Evolutionary conservation across 441 rosid species (phyloP).

Genomic region (Capsella rubella): DNA sequence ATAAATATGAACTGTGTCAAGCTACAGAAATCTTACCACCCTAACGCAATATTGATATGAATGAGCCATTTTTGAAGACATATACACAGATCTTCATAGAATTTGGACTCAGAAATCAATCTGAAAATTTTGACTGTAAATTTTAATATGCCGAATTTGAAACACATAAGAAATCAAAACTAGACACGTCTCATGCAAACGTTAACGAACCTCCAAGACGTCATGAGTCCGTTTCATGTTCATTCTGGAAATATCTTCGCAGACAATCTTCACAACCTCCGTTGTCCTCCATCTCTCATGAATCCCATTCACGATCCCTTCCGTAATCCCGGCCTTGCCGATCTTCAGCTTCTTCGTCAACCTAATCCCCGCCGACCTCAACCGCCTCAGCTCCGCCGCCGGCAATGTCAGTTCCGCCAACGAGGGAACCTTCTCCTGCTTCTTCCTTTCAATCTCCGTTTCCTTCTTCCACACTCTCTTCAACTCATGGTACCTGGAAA

Average conservation of each 20-base stretch:
- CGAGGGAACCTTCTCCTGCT: constrained; percentile 65
- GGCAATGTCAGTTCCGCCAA: constrained; percentile 82
- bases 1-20: constrained; percentile 16
- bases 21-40: neutral
- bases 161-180: neutral
- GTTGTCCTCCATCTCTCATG: constrained; percentile 94
- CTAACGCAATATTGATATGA: neutral
- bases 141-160: neutral
- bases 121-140: neutral
- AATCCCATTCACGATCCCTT: constrained; percentile 95
- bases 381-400: constrained; percentile 65
- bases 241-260: constrained; percentile 81
- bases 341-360: constrained; percentile 76
- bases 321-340: constrained; percentile 95
- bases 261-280: constrained; percentile 86
- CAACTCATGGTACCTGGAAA: constrained; percentile 67
- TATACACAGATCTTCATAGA: neutral
- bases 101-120: neutral
- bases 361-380: constrained; percentile 71
- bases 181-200: neutral
- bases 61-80: neutral
- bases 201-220: constrained; percentile 78
- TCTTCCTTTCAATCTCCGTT: constrained; percentile 44
- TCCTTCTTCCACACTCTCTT: constrained; percentile 53
- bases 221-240: constrained; percentile 99